Conservation (phyloP, 352 stramenopile species). For the Globisporangium sylvaticum region DNA sequence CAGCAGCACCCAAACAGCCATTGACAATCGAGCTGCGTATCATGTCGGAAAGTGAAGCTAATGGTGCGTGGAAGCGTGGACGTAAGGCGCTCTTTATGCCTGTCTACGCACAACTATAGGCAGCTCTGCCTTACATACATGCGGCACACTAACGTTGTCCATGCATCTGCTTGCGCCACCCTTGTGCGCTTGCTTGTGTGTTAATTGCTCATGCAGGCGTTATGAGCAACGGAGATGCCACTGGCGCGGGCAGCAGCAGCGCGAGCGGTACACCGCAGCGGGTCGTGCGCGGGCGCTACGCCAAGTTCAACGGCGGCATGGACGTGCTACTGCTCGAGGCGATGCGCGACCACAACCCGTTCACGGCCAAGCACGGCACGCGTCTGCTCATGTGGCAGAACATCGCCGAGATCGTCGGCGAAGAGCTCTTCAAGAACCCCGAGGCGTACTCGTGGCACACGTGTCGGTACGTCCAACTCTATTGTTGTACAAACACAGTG, state of each 20-base stretch:
- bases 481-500: not conserved
- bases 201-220: not conserved
- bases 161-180: not conserved
- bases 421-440: slow-evolving; percentile 61
- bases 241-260: not conserved
- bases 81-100: not conserved
- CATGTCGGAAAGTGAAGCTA: not conserved
- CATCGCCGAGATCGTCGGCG: slow-evolving; percentile 57
- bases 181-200: no score
- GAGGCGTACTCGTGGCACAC: slow-evolving; percentile 80
- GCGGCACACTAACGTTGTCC: not conserved
- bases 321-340: slow-evolving; percentile 75
- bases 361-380: slow-evolving; percentile 79
- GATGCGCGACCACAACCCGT: slow-evolving; percentile 68
- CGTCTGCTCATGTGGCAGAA: slow-evolving; percentile 81
- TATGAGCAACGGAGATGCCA: not conserved
- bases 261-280: slow-evolving; percentile 18
- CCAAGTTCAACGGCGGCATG: slow-evolving; percentile 78
- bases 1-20: not conserved
- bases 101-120: not conserved
- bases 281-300: slow-evolving; percentile 55
- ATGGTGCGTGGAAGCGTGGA: not conserved
- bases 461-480: slow-evolving; percentile 46
- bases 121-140: not conserved
- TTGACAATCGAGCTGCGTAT: not conserved